Base-by-base conservation (phyloP, 2,329 filamentous ascomycete species). In the Leptographium radiaticola region DNA sequence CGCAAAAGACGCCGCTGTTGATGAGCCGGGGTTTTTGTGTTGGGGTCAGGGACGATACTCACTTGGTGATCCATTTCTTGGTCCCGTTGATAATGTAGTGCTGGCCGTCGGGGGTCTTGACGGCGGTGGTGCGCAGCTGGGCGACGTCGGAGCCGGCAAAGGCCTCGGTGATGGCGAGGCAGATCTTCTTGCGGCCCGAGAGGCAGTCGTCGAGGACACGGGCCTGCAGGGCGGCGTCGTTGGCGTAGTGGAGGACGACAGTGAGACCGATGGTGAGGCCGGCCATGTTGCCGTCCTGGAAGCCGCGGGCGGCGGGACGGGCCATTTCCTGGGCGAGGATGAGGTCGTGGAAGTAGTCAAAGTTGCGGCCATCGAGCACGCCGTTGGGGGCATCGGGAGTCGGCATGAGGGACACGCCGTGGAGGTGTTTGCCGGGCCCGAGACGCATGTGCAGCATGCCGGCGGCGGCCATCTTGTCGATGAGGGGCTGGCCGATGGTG, bases 81-180 rank as follows among this genome's bases (percentile, higher is more conserved):
- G 75, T 83, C 49, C 86, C 85, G 63, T 85, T 84, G 66, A 82
- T 75, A 55, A 81, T 74, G 66, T 87, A 90, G 68, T 83, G 76
- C 65, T 84, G 83, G 48, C 86, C 86, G 63, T 89, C 86, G 1
- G 81, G 69, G 0, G 84, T 88, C 72, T 89, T 88, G 60, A 76
- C 76, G 1, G 87, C 87, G 0, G 87, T 93, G 0, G 88, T 93
- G 57, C 85, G 76, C 40, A 94, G 73, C 16, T 86, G 82, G 15
- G 88, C 86, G 6, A 94, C 88, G 66, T 94, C 89, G 40, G 79
- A 84, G 15, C 88, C 88, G 16, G 88, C 88, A 68, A 94, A 93
- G 0, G 89, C 88, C 69, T 95, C 89, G 1, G 88, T 93, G 63
- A 94, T 89, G 52, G 88, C 88, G 4, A 95, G 74, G 64, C 85